A percentile compares a stretch with the other conserved stretches of the same genome.
phyloP scores from a whole-genome alignment of 768 basidiomycete genomes.

The Pleurotus citrinopileatus region DNA sequence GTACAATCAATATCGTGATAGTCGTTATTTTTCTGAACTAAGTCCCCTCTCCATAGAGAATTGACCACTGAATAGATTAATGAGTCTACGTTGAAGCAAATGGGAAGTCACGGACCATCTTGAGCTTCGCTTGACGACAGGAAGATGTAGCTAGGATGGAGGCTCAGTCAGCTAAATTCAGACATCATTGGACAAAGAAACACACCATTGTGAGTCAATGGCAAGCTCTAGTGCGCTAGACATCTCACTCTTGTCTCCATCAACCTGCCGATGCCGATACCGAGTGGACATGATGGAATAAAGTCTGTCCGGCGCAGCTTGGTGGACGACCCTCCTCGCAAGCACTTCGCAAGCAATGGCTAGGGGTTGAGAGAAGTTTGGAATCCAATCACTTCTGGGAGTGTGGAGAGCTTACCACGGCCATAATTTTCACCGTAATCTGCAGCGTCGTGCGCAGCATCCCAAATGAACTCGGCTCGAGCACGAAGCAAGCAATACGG shows the following conservation, averaged over 20 bases:
- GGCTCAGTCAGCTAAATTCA: not conserved
- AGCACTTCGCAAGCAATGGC: constrained; percentile 84
- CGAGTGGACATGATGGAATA: constrained; percentile 75
- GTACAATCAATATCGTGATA: constrained; percentile 77
- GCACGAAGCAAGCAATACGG: constrained; percentile 80
- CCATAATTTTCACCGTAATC: constrained; percentile 85
- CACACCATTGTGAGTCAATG: constrained; percentile 87
- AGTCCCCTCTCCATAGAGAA: constrained; percentile 77
- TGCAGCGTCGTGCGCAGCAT: constrained; percentile 78
- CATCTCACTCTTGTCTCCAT: constrained; percentile 75
- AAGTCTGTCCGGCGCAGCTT: constrained; percentile 58
- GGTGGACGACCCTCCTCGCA: constrained; percentile 77
- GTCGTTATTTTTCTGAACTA: constrained; percentile 76
- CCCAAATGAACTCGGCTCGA: constrained; percentile 75
- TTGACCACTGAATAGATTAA: not conserved
- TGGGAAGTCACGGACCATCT: constrained; percentile 47
- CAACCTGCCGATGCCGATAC: constrained; percentile 65
- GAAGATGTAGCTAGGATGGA: constrained; percentile 62
- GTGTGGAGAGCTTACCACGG: constrained; percentile 49
- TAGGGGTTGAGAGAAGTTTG: constrained; percentile 21
- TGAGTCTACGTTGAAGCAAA: not conserved
- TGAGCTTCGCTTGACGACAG: constrained; percentile 85
- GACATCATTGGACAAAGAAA: not conserved
- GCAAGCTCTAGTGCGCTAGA: constrained; percentile 83
- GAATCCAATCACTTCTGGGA: not conserved